Conservation (phyloP, 768 basidiomycete genomes). For the Pleurotus salmoneostramineus region DNA sequence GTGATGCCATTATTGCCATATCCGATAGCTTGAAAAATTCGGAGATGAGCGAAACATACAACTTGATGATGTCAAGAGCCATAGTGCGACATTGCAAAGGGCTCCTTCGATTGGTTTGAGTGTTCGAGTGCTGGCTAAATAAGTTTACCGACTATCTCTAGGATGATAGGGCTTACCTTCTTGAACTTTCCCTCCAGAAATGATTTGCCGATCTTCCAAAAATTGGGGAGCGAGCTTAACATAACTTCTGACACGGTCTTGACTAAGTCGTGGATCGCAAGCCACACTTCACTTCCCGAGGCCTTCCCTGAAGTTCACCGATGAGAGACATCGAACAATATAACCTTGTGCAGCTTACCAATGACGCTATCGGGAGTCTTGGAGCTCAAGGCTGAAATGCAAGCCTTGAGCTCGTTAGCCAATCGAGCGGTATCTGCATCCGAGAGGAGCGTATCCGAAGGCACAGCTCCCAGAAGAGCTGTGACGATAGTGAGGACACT, state of each 20-base stretch:
- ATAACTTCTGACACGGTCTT: constrained; percentile 87
- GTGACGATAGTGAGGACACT: constrained; percentile 1
- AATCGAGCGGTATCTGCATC: constrained; percentile 40
- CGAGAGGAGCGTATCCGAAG: constrained; percentile 27
- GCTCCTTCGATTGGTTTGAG: constrained; percentile 53
- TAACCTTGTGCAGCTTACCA: constrained; percentile 34
- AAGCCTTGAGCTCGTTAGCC: constrained; percentile 54
- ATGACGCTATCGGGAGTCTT: constrained; percentile 61
- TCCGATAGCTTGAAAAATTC: constrained; percentile 85
- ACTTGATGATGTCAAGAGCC: constrained; percentile 82
- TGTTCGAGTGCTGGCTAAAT: constrained; percentile 21
- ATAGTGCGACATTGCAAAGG: constrained; percentile 81
- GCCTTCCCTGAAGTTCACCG: constrained; percentile 50
- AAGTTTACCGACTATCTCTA: background rate
- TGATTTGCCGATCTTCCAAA: constrained; percentile 88
- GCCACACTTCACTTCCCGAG: constrained; percentile 78
- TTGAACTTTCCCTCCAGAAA: constrained; percentile 94
- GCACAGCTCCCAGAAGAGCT: constrained; percentile 46
- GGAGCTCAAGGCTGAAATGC: constrained; percentile 55
- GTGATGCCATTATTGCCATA: constrained; percentile 61
- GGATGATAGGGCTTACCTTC: constrained; percentile 48
- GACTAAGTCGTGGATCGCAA: constrained; percentile 70
- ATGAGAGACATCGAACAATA: background rate
- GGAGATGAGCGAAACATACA: constrained; percentile 81
- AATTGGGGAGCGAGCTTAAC: constrained; percentile 81